Evolutionary conservation across 306 rosid species (phyloP), one percentile per base, ranked within the genome.

Genomic region (Luffa acutangula): DNA sequence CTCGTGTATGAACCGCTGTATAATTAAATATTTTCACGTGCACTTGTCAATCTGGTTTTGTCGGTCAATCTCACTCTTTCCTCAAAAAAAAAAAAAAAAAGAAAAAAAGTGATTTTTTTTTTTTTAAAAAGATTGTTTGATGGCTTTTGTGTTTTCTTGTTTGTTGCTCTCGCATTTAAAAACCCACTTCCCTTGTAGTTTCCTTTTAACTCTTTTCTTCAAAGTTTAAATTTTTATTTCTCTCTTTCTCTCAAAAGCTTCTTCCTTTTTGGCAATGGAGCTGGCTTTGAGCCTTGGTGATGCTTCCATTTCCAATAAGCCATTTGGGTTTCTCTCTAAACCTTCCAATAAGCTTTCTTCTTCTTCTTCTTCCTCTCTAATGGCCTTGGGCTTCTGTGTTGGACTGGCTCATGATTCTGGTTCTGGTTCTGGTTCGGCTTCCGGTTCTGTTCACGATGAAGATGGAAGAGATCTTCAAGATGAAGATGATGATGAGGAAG

Each of bases 281-380:
- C 81, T 96, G 4, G 98, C 87, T 77, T 79, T 96, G 80, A 93
- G 97, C 82, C 83, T 96, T 33, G 98, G 98, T 0, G 95, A 94
- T 48, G 7, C 89, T 59, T 83, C 91, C 75, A 71, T 21, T 71
- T 41, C 52, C 34, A 20, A 42, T 0, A 90, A 90, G 48, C 81
- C 90, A 0, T 89, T 92, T 17, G 51, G 88, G 1, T 82, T 88
- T 31, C 86, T 91, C 71, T 86, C 83, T 82, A 90, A 88, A 9
- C 53, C 75, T 2, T 58, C 67, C 12, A 9, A 59, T 21, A 60
- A 60, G 15, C 37, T n/a, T 9, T 45, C n/a, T 43, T 21, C 76
- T n/a, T 67, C 75, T 42, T 75, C 78, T 74, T 52, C 78, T 8
- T 25, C 58, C 0, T 52, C 78, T 9, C 33, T 52, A 7, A 34